phyloP scores from a whole-genome alignment of 108 stramenopile species.

The Cyclotella baltica region DNA sequence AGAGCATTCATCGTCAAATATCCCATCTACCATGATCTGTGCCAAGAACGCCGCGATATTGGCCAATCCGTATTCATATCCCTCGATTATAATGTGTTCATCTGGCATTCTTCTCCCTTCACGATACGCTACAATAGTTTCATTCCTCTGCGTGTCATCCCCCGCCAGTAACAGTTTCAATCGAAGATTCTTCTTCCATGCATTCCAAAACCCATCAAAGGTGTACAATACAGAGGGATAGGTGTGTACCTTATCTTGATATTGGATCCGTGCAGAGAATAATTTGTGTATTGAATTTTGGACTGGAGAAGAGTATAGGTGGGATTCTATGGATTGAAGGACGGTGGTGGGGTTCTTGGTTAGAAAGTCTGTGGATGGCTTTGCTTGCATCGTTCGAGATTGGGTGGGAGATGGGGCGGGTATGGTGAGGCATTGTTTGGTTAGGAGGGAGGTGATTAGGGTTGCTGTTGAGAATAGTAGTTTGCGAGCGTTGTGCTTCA shows the following conservation, averaged over 20 bases:
- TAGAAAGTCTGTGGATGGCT: slow-evolving; percentile 24
- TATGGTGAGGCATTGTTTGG: not conserved
- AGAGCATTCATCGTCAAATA: slow-evolving; percentile 51
- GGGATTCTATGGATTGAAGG: slow-evolving; percentile 31
- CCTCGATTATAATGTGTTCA: slow-evolving; percentile 5
- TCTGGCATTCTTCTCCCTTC: slow-evolving; percentile 9
- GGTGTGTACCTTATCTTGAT: slow-evolving; percentile 8
- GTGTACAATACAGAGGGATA: slow-evolving; percentile 34
- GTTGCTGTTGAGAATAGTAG: not conserved
- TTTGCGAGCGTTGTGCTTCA: not conserved
- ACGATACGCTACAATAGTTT: not conserved
- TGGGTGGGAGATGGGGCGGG: not conserved
- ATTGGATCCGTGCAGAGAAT: slow-evolving; percentile 34
- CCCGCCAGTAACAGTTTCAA: slow-evolving; percentile 31
- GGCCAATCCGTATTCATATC: slow-evolving; percentile 50
- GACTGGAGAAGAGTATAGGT: slow-evolving; percentile 31
- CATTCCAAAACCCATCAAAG: slow-evolving; percentile 39
- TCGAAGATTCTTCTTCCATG: slow-evolving; percentile 27
- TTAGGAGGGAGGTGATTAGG: not conserved
- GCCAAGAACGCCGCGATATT: slow-evolving; percentile 56
- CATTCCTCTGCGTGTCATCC: slow-evolving; percentile 14
- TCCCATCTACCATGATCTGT: slow-evolving; percentile 59
- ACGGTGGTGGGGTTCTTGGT: slow-evolving; percentile 26
- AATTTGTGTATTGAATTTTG: slow-evolving; percentile 18
- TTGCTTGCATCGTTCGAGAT: not conserved